Percentiles rank a stretch among this genome's conserved stretches.
These are phyloP conservation scores for Metarhizium humberi DNA, from an alignment of 2,329 filamentous ascomycete genomes.

Conservation along the genomic window DNA sequence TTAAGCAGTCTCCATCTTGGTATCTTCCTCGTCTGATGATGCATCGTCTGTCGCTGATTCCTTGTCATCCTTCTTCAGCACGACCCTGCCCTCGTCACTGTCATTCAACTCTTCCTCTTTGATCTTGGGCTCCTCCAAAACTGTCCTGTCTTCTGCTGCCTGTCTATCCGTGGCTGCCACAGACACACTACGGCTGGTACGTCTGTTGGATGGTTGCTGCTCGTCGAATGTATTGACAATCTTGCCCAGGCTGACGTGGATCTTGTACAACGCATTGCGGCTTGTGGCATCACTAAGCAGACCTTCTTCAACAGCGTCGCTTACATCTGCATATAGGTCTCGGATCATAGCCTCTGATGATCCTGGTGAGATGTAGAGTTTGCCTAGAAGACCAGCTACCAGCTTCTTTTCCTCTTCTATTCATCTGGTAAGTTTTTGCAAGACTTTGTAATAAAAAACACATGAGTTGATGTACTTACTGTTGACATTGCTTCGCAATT, in stretches of 20 bases:
- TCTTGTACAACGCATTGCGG: conserved; percentile 57
- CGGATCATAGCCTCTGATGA: conserved; percentile 50
- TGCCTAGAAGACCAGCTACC: conserved; percentile 67
- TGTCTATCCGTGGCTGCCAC: conserved; percentile 19
- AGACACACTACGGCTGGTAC: conserved; percentile 36
- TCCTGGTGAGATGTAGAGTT: conserved; percentile 67
- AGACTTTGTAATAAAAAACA: not conserved
- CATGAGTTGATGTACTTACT: conserved; percentile 41
- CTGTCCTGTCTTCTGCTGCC: conserved; percentile 27
- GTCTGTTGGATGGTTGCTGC: conserved; percentile 24
- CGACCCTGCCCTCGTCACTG: conserved; percentile 22
- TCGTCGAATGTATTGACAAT: conserved; percentile 53
- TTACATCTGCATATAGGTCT: conserved; percentile 47
- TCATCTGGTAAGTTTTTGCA: conserved; percentile 17
- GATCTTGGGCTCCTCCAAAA: conserved; percentile 33
- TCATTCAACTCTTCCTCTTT: conserved; percentile 37
- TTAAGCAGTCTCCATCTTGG: conserved; percentile 18
- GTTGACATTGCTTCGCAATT: conserved; percentile 54
- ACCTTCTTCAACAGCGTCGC: conserved; percentile 53
- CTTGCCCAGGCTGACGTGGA: conserved; percentile 58
- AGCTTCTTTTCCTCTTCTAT: conserved; percentile 80
- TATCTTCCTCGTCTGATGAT: conserved; percentile 30
- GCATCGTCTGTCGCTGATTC: conserved; percentile 31
- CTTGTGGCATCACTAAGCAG: conserved; percentile 50
- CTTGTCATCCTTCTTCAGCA: conserved; percentile 21